These are phyloP conservation scores for Talaromyces marneffei DNA, from an alignment of 2,329 filamentous ascomycete genomes.

Conservation along the genomic window DNA sequence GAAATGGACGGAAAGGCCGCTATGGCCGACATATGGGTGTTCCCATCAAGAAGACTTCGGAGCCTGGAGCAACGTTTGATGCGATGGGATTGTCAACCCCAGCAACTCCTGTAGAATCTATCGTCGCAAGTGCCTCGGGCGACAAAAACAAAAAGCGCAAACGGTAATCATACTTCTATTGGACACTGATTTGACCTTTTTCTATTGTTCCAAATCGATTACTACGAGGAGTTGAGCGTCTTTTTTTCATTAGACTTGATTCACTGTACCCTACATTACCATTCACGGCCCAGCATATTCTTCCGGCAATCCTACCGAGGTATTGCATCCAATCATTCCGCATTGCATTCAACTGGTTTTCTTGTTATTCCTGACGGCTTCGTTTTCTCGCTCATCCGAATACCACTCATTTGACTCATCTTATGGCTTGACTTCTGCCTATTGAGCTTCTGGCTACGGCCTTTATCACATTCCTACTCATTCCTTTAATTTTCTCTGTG, in stretches of 20 bases:
- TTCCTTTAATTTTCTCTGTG: slow-evolving; percentile 14
- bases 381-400: slow-evolving; percentile 5
- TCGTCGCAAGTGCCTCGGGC: slow-evolving; percentile 28
- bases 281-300: not conserved
- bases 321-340: slow-evolving; percentile 7
- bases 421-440: slow-evolving; percentile 2
- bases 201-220: not conserved
- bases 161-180: slow-evolving; percentile 38
- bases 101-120: slow-evolving; percentile 40
- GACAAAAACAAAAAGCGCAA: slow-evolving; percentile 68
- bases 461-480: slow-evolving; percentile 1
- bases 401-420: slow-evolving; percentile 8
- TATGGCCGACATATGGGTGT: slow-evolving; percentile 70
- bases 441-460: not conserved
- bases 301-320: not conserved
- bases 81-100: not conserved
- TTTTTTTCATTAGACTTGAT: not conserved
- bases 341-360: not conserved
- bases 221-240: not conserved
- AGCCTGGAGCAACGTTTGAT: slow-evolving; percentile 48
- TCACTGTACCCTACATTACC: not conserved
- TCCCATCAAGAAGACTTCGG: slow-evolving; percentile 53
- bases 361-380: not conserved
- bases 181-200: not conserved
- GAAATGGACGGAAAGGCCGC: slow-evolving; percentile 91